These are phyloP conservation scores for Solanum clarkiae DNA, from an alignment of 257 asterid genomes.

Conservation along the genomic window DNA sequence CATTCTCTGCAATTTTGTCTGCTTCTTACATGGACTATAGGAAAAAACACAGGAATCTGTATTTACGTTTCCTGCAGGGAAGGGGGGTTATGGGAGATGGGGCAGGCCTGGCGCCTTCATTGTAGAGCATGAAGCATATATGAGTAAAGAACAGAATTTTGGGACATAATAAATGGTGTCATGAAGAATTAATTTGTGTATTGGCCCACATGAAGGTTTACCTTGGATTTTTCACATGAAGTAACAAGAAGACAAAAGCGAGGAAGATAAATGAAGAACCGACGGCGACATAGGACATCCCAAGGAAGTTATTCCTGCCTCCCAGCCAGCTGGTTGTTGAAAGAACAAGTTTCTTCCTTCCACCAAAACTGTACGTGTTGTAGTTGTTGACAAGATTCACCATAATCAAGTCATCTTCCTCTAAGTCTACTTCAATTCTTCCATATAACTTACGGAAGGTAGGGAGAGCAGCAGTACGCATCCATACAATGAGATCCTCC, in stretches of 20 bases:
- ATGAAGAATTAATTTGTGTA: not conserved
- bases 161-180: not conserved
- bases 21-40: not conserved
- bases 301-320: slow-evolving; percentile 57
- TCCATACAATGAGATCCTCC: slow-evolving; percentile 78
- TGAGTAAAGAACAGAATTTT: not conserved
- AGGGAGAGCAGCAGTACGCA: slow-evolving; percentile 73
- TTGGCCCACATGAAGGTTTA: slow-evolving; percentile 4
- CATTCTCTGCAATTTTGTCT: not conserved
- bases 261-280: slow-evolving; percentile 36
- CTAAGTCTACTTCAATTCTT: slow-evolving; percentile 56
- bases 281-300: slow-evolving; percentile 40
- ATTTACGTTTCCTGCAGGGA: not conserved
- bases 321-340: slow-evolving; percentile 67
- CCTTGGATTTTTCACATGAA: slow-evolving; percentile 58
- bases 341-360: slow-evolving; percentile 60
- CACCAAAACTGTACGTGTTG: slow-evolving; percentile 70
- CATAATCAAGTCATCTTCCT: slow-evolving; percentile 29
- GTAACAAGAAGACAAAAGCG: slow-evolving; percentile 42
- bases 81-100: not conserved
- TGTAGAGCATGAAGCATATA: not conserved
- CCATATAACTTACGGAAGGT: slow-evolving; percentile 64
- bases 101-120: not conserved
- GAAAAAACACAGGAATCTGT: not conserved
- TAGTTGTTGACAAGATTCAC: slow-evolving; percentile 53